Percentiles rank a stretch among this genome's conserved stretches.
phyloP scores from a whole-genome alignment of 148 eudicot genomes.

The Chenopodium suecicum region DNA sequence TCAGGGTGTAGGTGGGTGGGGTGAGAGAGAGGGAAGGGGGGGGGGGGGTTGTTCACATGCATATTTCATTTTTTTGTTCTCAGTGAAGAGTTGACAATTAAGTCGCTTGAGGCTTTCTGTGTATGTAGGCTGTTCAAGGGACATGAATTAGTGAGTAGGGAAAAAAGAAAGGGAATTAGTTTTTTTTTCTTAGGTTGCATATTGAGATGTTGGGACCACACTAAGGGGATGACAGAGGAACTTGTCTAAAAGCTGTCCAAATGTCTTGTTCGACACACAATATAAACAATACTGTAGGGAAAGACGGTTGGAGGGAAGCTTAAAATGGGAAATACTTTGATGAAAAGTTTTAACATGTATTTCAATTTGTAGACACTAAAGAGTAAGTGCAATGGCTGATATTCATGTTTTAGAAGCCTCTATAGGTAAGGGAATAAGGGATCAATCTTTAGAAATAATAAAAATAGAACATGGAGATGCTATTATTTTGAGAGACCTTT shows the following conservation, averaged over 20 bases:
- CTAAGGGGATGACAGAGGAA: no score
- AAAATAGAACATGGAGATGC: no score
- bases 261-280: background rate
- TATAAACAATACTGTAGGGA: background rate
- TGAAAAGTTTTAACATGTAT: background rate
- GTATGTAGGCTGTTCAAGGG: background rate
- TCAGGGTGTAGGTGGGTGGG: no score
- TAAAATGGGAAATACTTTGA: background rate
- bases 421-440: background rate
- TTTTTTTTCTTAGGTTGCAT: no score
- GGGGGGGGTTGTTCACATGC: background rate
- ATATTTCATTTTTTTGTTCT: background rate
- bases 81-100: background rate
- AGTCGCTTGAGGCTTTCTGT: background rate
- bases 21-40: background rate
- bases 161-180: no score
- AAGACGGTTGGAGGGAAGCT: background rate
- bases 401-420: background rate
- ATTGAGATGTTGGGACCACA: no score
- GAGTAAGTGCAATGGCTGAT: background rate
- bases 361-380: no score
- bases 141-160: no score
- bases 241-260: background rate
- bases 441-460: no score
- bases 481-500: no score